Percentiles rank a stretch among this genome's conserved stretches.
Conservation (phyloP, 441 rosid species). For the Erodium texanum region DNA sequence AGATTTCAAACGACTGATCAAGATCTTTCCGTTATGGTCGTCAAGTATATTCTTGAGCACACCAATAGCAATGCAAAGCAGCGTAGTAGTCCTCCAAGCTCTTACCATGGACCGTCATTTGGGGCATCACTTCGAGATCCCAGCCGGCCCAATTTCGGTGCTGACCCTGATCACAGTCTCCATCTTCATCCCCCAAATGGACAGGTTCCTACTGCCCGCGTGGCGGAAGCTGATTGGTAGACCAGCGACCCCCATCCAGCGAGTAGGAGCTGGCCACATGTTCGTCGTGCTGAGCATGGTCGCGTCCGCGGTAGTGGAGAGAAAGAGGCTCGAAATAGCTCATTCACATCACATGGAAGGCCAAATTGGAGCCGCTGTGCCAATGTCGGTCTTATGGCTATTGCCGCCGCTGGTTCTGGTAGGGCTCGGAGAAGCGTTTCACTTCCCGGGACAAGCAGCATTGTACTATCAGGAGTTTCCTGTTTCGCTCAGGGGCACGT, state of each 20-base stretch:
- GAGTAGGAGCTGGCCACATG: too few relatives aligned
- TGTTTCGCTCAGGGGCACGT: not conserved
- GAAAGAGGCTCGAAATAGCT: not conserved
- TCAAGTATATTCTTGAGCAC: slow-evolving; percentile 18
- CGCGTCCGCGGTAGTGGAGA: not conserved
- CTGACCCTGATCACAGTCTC: slow-evolving; percentile 16
- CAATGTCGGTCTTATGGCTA: not conserved
- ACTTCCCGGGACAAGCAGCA: not conserved
- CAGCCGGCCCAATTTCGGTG: slow-evolving; percentile 34
- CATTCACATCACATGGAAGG: not conserved
- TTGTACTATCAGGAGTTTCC: not conserved
- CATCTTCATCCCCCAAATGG: slow-evolving; percentile 24
- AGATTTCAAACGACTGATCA: slow-evolving; percentile 24
- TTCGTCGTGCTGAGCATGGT: not conserved
- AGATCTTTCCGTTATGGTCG: slow-evolving; percentile 27
- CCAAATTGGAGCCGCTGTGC: too few relatives aligned
- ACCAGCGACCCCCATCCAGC: not conserved
- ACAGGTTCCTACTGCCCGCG: slow-evolving; percentile 21
- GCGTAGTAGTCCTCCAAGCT: slow-evolving; percentile 38
- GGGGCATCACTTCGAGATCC: slow-evolving; percentile 33
- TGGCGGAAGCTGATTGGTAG: slow-evolving; percentile 22
- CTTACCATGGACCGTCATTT: slow-evolving; percentile 30
- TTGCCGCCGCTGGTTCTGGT: not conserved
- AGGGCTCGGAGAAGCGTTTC: too few relatives aligned
- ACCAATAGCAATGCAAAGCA: slow-evolving; percentile 23